Base-by-base conservation (phyloP, 441 rosid genomes). In the Daphne laureola region DNA sequence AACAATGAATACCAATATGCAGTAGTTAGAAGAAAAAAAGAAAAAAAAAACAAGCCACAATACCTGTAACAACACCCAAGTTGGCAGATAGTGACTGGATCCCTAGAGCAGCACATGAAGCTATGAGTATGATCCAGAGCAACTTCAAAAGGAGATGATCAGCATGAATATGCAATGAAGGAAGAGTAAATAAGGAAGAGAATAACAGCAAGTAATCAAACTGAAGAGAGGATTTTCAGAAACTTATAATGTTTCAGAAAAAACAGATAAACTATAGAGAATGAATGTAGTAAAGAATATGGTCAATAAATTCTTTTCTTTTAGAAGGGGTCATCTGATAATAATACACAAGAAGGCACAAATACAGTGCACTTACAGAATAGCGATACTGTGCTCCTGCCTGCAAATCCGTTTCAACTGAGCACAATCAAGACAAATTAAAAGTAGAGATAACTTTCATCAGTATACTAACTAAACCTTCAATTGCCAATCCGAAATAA, bases 381-480 rank as follows among this genome's bases (percentile, higher is more conserved):
- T 92, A 92, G 67, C 83, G 80, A 71, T 81, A 92, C 31, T 64
- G 76, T 43, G 98, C 98, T 68, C 98, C 98, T 0, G 97, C 54
- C 76, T 92, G 97, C 56, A 92, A 68, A 71, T 92, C 98, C 55
- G 98, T 89, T 74, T 92, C 97, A 76, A 92, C 98, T 89, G 77
- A 68, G 73, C 36, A 31, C 38, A 6, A 4, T n/a, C 8, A 31
- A 31, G 38, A 31, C 5, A 31, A 31, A 2, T 5, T 31, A 9
- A 4, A 31, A 31, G 38, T 31, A 31, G 1, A 31, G 1, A 31
- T 9, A 31, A 31, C 38, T 31, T 31, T 31, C 38, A 31, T 6
- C 38, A 31, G 38, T 31, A 31, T 31, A 31, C 38, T 6, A 6
- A 31, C 9, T 6, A 31, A 0, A 31, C 38, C 38, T 31, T 31